A percentile compares a stretch with the other conserved stretches of the same genome.
phyloP scores from a whole-genome alignment of 2,329 filamentous ascomycete genomes.

The Scytalidium lignicola region DNA sequence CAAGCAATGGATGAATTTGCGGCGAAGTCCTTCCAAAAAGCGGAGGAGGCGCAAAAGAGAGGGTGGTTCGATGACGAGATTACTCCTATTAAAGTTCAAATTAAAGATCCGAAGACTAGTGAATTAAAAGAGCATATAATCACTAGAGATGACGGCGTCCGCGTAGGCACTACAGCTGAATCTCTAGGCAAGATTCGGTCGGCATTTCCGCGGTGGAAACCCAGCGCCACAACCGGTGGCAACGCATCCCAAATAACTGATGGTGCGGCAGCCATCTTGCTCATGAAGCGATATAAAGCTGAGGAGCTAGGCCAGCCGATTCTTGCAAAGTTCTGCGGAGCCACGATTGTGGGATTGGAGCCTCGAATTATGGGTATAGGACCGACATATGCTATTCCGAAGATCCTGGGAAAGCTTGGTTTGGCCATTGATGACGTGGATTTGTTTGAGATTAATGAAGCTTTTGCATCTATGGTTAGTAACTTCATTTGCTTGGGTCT shows the following conservation, averaged over 20 bases:
- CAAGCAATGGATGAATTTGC: slow-evolving; percentile 77
- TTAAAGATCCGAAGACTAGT: slow-evolving; percentile 66
- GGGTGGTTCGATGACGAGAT: slow-evolving; percentile 91
- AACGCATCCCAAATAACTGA: slow-evolving; percentile 92
- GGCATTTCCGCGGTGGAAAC: slow-evolving; percentile 83
- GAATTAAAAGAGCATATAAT: slow-evolving; percentile 61
- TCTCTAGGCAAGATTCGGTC: slow-evolving; percentile 71
- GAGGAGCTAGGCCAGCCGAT: slow-evolving; percentile 69
- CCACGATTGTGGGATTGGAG: slow-evolving; percentile 81
- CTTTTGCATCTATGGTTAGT: slow-evolving; percentile 79
- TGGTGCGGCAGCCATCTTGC: slow-evolving; percentile 74
- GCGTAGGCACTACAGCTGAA: slow-evolving; percentile 81
- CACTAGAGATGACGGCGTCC: slow-evolving; percentile 79
- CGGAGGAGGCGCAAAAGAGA: slow-evolving; percentile 80
- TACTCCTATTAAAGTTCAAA: slow-evolving; percentile 71
- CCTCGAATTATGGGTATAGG: slow-evolving; percentile 94
- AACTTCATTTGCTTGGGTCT: background rate
- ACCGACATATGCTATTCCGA: slow-evolving; percentile 64
- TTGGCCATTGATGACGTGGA: slow-evolving; percentile 75
- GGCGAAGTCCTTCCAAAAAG: slow-evolving; percentile 76
- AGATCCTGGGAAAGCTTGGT: slow-evolving; percentile 73
- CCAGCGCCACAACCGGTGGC: slow-evolving; percentile 83
- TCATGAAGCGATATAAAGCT: slow-evolving; percentile 86
- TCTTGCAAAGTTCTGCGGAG: slow-evolving; percentile 84
- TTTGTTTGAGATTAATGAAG: slow-evolving; percentile 88